phyloP scores from a whole-genome alignment of 83 land plant species.

The Picea abies region DNA sequence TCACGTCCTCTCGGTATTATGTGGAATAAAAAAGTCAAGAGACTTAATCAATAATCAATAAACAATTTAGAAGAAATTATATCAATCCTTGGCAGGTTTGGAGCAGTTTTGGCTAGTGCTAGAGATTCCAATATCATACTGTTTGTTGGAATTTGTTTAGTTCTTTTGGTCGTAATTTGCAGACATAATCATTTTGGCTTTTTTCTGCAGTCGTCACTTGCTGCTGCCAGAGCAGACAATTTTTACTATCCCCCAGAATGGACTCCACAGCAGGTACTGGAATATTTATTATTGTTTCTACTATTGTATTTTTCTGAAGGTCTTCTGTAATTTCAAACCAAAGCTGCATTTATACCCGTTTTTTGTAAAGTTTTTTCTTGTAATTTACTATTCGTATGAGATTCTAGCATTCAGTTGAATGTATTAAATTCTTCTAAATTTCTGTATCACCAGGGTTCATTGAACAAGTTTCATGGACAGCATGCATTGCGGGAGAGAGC shows the following conservation, averaged over 20 bases:
- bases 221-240: constrained; percentile 98
- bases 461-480: constrained; percentile 99
- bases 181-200: background rate
- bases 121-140: too few relatives aligned
- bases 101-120: too few relatives aligned
- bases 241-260: constrained; percentile 99
- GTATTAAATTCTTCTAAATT: background rate
- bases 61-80: too few relatives aligned
- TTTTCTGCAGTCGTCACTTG: constrained; percentile 88
- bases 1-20: too few relatives aligned
- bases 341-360: background rate
- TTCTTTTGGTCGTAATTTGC: too few relatives aligned
- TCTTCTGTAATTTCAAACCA: background rate
- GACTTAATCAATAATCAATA: too few relatives aligned
- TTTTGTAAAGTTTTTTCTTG: background rate
- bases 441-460: constrained; percentile 54
- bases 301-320: background rate
- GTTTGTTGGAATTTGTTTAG: too few relatives aligned
- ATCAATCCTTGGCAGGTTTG: too few relatives aligned
- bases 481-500: constrained; percentile 98
- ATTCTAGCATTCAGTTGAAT: background rate
- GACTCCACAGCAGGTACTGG: constrained; percentile 82
- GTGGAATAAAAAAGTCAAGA: too few relatives aligned
- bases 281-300: background rate
- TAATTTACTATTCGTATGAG: background rate